Conservation (phyloP, 192 early-diverging fungal species). For the Mortierella antarctica region DNA sequence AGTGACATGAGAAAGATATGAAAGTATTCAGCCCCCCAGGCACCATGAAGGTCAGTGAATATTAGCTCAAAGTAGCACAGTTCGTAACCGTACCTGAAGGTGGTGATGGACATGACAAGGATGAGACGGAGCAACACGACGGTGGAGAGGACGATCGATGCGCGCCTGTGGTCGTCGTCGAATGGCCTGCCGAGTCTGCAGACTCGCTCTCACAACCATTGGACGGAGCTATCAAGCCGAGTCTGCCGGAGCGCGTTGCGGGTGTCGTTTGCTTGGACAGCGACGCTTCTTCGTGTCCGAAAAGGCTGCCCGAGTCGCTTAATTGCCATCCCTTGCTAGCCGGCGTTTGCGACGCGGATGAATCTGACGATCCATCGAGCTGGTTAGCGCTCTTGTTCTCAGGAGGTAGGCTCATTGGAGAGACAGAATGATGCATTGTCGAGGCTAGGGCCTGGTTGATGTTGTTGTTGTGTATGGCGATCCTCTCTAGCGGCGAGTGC, state of each 20-base stretch:
- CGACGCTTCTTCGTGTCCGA: not conserved
- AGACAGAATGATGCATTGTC: slow-evolving; percentile 31
- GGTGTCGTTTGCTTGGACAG: not conserved
- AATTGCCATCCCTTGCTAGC: slow-evolving; percentile 13
- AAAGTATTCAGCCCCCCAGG: no score
- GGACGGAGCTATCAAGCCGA: not conserved
- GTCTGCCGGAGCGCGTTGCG: not conserved
- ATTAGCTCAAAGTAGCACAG: no score
- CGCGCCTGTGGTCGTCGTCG: slow-evolving; percentile 18
- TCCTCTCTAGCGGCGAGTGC: slow-evolving; percentile 33
- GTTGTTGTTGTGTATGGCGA: slow-evolving; percentile 48
- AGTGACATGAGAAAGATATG: no score
- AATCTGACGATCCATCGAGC: not conserved
- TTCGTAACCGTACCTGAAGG: slow-evolving; percentile 28
- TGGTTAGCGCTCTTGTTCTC: slow-evolving; percentile 7
- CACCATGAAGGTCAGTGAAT: no score
- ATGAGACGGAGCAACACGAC: slow-evolving; percentile 21
- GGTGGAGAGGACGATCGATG: slow-evolving; percentile 37
- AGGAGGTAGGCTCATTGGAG: not conserved
- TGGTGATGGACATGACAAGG: slow-evolving; percentile 25
- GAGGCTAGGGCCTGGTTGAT: slow-evolving; percentile 39
- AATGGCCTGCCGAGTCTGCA: slow-evolving; percentile 32
- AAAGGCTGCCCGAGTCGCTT: not conserved
- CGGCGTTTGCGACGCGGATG: no score
- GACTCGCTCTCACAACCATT: slow-evolving; percentile 25